Conservation (phyloP, 1,139 yeast genomes). For the Yamadazyma friedrichii region DNA sequence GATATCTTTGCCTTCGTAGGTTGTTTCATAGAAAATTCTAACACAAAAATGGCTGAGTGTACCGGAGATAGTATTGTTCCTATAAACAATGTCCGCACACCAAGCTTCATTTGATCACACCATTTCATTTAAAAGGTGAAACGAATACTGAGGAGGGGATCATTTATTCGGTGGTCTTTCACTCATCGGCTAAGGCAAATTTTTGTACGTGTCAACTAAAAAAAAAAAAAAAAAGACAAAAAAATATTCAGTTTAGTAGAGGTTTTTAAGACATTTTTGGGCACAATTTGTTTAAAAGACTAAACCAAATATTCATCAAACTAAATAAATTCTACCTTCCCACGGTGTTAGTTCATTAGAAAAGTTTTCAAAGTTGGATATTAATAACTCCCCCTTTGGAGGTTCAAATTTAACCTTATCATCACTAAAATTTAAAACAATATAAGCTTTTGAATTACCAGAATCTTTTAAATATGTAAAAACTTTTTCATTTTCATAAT, state of each 20-base stretch:
- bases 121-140: no score
- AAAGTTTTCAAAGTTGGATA: slow-evolving; percentile 26
- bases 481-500: slow-evolving; percentile 19
- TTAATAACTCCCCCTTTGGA: slow-evolving; percentile 18
- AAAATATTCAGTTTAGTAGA: no score
- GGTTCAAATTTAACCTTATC: slow-evolving; percentile 27
- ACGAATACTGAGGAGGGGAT: no score
- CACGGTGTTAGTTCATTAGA: slow-evolving; percentile 29
- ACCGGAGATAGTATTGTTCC: no score
- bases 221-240: not conserved
- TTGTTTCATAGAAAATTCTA: no score
- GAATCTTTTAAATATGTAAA: slow-evolving; percentile 12
- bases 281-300: not conserved
- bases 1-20: no score
- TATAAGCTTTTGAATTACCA: slow-evolving; percentile 27
- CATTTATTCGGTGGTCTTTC: no score
- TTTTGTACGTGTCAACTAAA: not conserved
- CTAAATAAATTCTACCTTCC: slow-evolving; percentile 37
- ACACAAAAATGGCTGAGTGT: no score
- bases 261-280: no score
- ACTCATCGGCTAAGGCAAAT: not conserved
- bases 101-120: no score
- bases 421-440: slow-evolving; percentile 46
- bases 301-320: slow-evolving; percentile 3
- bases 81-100: no score